phyloP scores from a whole-genome alignment of 352 stramenopile genomes.

The Peronospora farinosa region DNA sequence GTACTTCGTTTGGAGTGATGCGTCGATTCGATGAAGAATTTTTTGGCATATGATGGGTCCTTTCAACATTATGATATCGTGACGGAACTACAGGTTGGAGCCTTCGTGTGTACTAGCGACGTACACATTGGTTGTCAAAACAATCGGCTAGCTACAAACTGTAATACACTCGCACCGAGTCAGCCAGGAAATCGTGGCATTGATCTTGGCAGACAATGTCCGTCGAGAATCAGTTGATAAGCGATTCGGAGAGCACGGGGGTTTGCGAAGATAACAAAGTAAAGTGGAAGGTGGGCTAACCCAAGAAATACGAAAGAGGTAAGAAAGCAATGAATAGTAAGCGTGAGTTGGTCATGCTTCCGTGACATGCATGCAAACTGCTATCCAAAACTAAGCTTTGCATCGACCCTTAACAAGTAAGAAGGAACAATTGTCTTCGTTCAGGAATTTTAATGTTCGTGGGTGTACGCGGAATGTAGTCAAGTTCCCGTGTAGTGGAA shows the following conservation, averaged over 20 bases:
- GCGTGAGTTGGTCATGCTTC: neutral
- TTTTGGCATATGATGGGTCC: slow-evolving; percentile 49
- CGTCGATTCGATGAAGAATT: slow-evolving; percentile 41
- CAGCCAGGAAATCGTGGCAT: slow-evolving; percentile 44
- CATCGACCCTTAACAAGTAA: no score
- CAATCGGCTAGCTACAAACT: slow-evolving; percentile 73
- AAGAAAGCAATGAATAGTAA: slow-evolving; percentile 21
- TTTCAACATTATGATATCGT: slow-evolving; percentile 34
- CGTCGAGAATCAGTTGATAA: slow-evolving; percentile 56
- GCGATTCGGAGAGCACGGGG: slow-evolving; percentile 62
- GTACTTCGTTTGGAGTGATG: slow-evolving; percentile 29
- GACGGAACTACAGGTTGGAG: slow-evolving; percentile 40
- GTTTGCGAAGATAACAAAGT: slow-evolving; percentile 66
- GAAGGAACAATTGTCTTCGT: neutral
- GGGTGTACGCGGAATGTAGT: neutral
- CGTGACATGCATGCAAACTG: neutral
- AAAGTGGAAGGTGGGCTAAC: neutral
- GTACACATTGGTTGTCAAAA: slow-evolving; percentile 58
- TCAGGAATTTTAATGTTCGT: neutral
- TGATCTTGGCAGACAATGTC: slow-evolving; percentile 51
- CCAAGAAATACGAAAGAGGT: slow-evolving; percentile 1
- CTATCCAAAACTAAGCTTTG: no score
- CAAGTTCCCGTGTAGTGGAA: neutral
- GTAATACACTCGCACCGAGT: slow-evolving; percentile 38
- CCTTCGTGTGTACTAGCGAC: slow-evolving; percentile 41